Conservation (phyloP, 768 basidiomycete species). For the Tephrocybe sp. region DNA sequence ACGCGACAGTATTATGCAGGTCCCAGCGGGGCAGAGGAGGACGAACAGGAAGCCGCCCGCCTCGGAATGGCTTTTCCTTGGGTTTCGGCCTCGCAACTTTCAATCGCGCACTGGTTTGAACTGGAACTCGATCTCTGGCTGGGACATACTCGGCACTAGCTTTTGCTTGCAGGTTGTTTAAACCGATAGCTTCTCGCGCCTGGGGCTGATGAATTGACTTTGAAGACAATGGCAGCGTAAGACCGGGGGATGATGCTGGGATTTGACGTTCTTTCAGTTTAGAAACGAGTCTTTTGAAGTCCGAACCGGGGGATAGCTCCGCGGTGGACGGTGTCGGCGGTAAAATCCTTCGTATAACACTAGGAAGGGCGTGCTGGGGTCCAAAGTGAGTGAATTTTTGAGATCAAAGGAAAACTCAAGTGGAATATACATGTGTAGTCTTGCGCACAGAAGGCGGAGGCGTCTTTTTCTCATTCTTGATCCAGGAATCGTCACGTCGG, state of each 20-base stretch:
- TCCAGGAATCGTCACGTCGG: constrained; percentile 10
- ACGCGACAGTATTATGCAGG: constrained; percentile 9
- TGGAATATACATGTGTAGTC: not conserved
- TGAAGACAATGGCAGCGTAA: not conserved
- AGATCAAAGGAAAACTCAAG: not conserved
- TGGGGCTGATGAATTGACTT: constrained; percentile 4
- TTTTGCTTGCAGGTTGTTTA: constrained; percentile 2
- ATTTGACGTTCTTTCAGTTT: constrained; percentile 14
- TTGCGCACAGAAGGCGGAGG: constrained; percentile 3
- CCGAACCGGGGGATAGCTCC: constrained; percentile 12
- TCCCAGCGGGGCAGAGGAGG: constrained; percentile 28
- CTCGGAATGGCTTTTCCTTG: constrained; percentile 22
- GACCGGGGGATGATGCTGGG: constrained; percentile 8
- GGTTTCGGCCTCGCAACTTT: constrained; percentile 15
- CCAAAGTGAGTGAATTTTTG: not conserved
- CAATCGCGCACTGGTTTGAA: constrained; percentile 17
- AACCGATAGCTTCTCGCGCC: constrained; percentile 7
- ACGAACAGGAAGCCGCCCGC: constrained; percentile 23
- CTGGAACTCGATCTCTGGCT: constrained; percentile 1
- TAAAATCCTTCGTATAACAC: constrained; percentile 22
- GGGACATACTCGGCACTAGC: not conserved
- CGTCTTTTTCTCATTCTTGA: constrained; percentile 7
- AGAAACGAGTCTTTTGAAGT: constrained; percentile 21
- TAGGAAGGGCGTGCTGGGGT: constrained; percentile 19
- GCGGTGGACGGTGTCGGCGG: constrained; percentile 22